Evolutionary conservation across 345 rosid species (phyloP), one percentile per base, ranked within the genome.

Genomic region (Eucalyptus marginata): DNA sequence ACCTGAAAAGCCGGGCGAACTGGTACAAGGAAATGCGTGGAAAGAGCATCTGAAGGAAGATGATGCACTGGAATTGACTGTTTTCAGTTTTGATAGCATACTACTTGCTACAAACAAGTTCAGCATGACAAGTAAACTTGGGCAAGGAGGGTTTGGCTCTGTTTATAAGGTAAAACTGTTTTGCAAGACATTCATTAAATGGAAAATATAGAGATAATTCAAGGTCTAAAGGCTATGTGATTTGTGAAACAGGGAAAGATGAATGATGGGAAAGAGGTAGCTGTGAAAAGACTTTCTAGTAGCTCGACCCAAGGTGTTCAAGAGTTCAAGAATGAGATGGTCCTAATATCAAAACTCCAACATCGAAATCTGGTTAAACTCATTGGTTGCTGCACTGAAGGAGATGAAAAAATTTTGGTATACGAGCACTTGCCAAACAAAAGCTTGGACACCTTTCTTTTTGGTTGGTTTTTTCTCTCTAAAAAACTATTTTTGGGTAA

Each of bases 341-440:
- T 90, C 24, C 90, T 95, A 59, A 94, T 96, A 36, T 90, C 96
- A 4, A 93, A 91, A 87, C 92, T 96, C 50, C 97, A 96, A 86
- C 97, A 96, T 89, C 87, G 93, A 50, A 95, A 95, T 87, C 92
- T 96, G 31, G 97, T 95, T 80, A 95, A 89, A 44, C 92, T 95
- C 54, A 86, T 93, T 7, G 97, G 98, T 5, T 94, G 94, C 89
- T 95, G 97, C 87, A 86, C 90, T 86, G 92, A 95, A 87, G 91
- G 91, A 81, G 95, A 92, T 49, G 97, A 96, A 80, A 93, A 91
- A 68, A 86, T 95, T 88, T 18, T 95, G 86, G 90, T 95, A 10
- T 95, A 95, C n/a, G 96, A 96, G n/a, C 94, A 64, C 47, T n/a
- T 86, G 49, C n/a, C 29, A 8, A 29, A 68, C 58, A 71, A 29